These are phyloP conservation scores for Ustilago nuda DNA, from an alignment of 1,284 basidiomycete species.

Conservation along the genomic window DNA sequence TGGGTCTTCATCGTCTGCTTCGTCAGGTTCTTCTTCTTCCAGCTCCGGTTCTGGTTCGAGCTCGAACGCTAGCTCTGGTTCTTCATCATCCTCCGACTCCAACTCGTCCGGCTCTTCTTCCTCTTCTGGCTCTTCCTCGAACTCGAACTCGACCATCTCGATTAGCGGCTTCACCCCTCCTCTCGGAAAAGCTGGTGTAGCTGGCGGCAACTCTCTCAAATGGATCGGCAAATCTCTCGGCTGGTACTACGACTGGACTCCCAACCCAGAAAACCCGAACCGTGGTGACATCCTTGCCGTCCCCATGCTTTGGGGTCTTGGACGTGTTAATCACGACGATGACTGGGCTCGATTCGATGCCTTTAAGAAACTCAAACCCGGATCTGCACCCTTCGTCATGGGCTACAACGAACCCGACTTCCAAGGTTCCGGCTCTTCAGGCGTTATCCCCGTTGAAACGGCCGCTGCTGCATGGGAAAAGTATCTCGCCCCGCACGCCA, in stretches of 20 bases:
- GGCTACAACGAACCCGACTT: constrained; percentile 61
- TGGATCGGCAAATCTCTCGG: constrained; percentile 38
- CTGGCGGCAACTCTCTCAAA: constrained; percentile 58
- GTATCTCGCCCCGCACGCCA: constrained; percentile 47
- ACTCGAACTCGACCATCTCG: constrained; percentile 17
- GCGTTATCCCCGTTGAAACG: constrained; percentile 28
- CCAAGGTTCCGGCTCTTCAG: constrained; percentile 50
- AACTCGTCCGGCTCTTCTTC: constrained; percentile 11
- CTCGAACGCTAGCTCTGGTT: constrained; percentile 22
- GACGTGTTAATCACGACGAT: constrained; percentile 49
- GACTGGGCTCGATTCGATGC: constrained; percentile 49
- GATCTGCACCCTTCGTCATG: constrained; percentile 40
- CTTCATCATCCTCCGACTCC: constrained; percentile 14
- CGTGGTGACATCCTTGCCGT: constrained; percentile 33
- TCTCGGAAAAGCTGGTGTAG: constrained; percentile 57
- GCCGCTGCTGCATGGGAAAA: constrained; percentile 56
- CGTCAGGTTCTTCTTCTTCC: constrained; percentile 18
- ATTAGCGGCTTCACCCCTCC: constrained; percentile 41
- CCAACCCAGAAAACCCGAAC: constrained; percentile 45
- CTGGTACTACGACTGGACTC: constrained; percentile 57
- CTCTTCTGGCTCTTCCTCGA: constrained; percentile 20
- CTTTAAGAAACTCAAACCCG: constrained; percentile 53
- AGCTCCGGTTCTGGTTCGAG: constrained; percentile 15
- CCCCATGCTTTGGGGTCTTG: constrained; percentile 60
- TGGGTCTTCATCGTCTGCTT: constrained; percentile 4